Base-by-base conservation (phyloP, 2,329 filamentous ascomycete species). In the Monilinia aucupariae region DNA sequence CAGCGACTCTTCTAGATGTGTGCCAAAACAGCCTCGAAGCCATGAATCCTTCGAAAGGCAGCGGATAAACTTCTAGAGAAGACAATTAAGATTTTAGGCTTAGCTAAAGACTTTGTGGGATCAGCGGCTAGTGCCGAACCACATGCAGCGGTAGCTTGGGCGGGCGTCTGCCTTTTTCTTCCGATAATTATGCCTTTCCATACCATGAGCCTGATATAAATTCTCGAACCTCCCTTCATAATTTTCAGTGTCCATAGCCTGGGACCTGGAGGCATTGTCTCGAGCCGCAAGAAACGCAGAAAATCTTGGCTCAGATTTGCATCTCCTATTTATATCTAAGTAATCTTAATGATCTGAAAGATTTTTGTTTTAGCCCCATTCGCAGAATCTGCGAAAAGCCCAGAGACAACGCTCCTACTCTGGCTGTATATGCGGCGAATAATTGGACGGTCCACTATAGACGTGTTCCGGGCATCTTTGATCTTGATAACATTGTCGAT, bases 261-360 rank as follows among this genome's bases (percentile, higher is more conserved):
- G 10, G 22, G n/a, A 3, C 6, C 15, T 64, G 62, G 62, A 64
- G 32, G 17, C 41, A 61, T 30, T 55, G 48, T 39, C 22, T 64
- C 12, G n/a, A 61, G 13, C 39, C 39, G 37, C 37, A 13, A 17
- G 56, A 37, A 13, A 32, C 62, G 25, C 51, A 55, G 7, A 27
- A n/a, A 25, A 10, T 54, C 9, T 32, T 61, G 34, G 62, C 62
- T 17, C 10, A 64, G 48, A 27, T 32, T n/a, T 64, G 62, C n/a
- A 61, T 61, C 22, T 60, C 62, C 49, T 64, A 61, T 47, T 37
- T 61, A 9, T 48, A 32, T 15, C 41, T 48, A 6, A 20, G 4
- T 8, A 20, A 48, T 20, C 27, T 54, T 4, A 6, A 54, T 13
- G 1, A 4, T 22, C 15, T 20, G 13, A 15, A 13, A 1, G 5